phyloP scores from a whole-genome alignment of 352 stramenopile species.

The Blastocystis sp. region DNA sequence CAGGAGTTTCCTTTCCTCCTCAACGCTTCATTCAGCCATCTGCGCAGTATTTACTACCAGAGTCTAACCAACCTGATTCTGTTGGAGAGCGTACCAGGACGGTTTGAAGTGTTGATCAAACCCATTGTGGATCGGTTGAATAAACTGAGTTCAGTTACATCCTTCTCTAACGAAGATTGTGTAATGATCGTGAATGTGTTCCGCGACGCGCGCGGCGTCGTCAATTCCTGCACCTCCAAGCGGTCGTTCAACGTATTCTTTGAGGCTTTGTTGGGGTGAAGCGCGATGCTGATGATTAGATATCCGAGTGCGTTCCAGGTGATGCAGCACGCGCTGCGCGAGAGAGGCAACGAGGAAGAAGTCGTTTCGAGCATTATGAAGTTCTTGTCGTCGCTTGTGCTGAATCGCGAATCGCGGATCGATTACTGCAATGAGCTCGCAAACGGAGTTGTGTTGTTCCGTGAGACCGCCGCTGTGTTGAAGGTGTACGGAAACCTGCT shows the following conservation, averaged over 20 bases:
- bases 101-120: slow-evolving; percentile 16
- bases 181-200: slow-evolving; percentile 61
- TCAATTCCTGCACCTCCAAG: slow-evolving; percentile 31
- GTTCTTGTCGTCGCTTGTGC: slow-evolving; percentile 35
- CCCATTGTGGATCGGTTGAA: slow-evolving; percentile 6
- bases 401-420: slow-evolving; percentile 65
- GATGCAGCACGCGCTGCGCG: slow-evolving; percentile 33
- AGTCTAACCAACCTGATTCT: slow-evolving; percentile 26
- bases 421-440: slow-evolving; percentile 67
- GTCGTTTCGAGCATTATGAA: slow-evolving; percentile 51
- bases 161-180: neutral
- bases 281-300: neutral
- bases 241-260: slow-evolving; percentile 55
- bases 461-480: slow-evolving; percentile 22
- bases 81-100: slow-evolving; percentile 34
- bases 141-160: neutral
- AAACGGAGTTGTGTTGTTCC: slow-evolving; percentile 49
- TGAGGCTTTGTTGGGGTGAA: neutral
- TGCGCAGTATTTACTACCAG: slow-evolving; percentile 34
- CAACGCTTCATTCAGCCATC: slow-evolving; percentile 20
- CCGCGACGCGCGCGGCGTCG: slow-evolving; percentile 48
- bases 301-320: slow-evolving; percentile 59
- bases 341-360: slow-evolving; percentile 21
- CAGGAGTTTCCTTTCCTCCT: slow-evolving; percentile 37
- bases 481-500: slow-evolving; percentile 48